Evolutionary conservation across 352 stramenopile species (phyloP), one percentile per base, ranked within the genome.

Genomic region (Pythium apleroticum): DNA sequence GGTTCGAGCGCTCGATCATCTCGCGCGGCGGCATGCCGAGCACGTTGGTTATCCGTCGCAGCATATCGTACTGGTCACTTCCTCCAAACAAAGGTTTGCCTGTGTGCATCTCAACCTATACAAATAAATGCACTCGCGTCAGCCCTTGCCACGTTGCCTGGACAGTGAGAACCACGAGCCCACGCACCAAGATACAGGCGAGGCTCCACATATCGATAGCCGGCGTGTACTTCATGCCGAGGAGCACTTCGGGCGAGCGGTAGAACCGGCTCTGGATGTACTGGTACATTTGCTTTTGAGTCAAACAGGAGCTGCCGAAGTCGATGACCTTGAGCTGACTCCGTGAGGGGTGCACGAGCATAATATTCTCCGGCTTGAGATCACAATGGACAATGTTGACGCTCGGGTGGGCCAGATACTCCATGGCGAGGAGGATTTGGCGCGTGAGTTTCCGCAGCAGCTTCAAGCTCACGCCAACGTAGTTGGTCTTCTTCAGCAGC

Each of bases 221-320:
- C 31, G 75, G 69, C 27, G 86, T 92, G 70, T 95, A 95, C 60
- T 79, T 75, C 65, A 93, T 82, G 14, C 89, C 89, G 19, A 96
- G 65, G 0, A 96, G 46, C 31, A 97, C 90, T 63, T 98, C 92
- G 0, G 91, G 91, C 0, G 91, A 90, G 5, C 93, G 91, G 79
- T 99, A 99, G 70, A 99, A 99, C 30, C 96, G 91, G 72, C 90
- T 98, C 78, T 99, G 97, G 69, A 99, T 99, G 74, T 99, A 99
- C 30, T 96, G 94, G 71, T 98, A 98, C 78, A 98, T 92, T 71
- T 91, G 84, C 65, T 98, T 98, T 54, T 97, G 89, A 5, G 88
- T 93, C 33, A 95, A 80, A 75, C 97, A 99, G 1, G 94, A 98
- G 61, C 90, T 98, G 46, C 97, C 98, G 84, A 99, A 99, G 77